Evolutionary conservation across 768 basidiomycete genomes (phyloP).

Genomic region (Leucocoprinus leucothites): DNA sequence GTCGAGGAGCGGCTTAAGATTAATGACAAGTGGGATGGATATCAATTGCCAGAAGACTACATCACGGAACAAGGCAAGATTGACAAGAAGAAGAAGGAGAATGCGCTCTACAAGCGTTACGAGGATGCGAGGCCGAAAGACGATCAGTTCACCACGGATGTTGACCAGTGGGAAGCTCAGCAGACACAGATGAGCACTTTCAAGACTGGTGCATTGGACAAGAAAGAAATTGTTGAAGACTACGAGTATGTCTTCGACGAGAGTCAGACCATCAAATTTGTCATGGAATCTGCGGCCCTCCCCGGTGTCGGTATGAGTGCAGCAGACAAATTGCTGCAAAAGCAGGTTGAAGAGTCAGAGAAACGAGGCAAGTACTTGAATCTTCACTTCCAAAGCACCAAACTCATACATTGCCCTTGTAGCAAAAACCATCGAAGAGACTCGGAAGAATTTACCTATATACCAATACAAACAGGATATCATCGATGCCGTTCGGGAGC

Average conservation of each 20-base stretch:
- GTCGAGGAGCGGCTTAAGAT: slow-evolving; percentile 95
- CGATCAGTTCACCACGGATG: slow-evolving; percentile 93
- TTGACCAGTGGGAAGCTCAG: slow-evolving; percentile 96
- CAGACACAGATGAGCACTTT: slow-evolving; percentile 90
- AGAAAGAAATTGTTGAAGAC: slow-evolving; percentile 72
- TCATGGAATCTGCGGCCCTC: slow-evolving; percentile 75
- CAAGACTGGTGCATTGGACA: slow-evolving; percentile 90
- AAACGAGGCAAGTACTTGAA: slow-evolving; percentile 60
- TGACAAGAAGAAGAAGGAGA: slow-evolving; percentile 93
- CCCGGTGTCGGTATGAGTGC: slow-evolving; percentile 72
- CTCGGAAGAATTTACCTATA: slow-evolving; percentile 90
- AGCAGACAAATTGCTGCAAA: slow-evolving; percentile 80
- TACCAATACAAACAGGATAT: slow-evolving; percentile 86
- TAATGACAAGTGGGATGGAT: slow-evolving; percentile 94
- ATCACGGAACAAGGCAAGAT: slow-evolving; percentile 98
- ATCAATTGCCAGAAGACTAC: slow-evolving; percentile 96
- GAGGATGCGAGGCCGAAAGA: slow-evolving; percentile 91
- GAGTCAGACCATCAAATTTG: slow-evolving; percentile 93
- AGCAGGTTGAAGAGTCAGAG: slow-evolving; percentile 90
- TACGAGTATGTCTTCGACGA: slow-evolving; percentile 99
- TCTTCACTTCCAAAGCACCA: slow-evolving; percentile 6
- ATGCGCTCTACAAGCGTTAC: slow-evolving; percentile 90
- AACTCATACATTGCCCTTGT: not conserved
- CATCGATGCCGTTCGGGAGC: slow-evolving; percentile 82
- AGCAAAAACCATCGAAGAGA: slow-evolving; percentile 92